Percentiles rank a stretch among this genome's conserved stretches.
Evolutionary conservation across 2,329 filamentous ascomycete species (phyloP).

Genomic region (Cladosporium sp.): DNA sequence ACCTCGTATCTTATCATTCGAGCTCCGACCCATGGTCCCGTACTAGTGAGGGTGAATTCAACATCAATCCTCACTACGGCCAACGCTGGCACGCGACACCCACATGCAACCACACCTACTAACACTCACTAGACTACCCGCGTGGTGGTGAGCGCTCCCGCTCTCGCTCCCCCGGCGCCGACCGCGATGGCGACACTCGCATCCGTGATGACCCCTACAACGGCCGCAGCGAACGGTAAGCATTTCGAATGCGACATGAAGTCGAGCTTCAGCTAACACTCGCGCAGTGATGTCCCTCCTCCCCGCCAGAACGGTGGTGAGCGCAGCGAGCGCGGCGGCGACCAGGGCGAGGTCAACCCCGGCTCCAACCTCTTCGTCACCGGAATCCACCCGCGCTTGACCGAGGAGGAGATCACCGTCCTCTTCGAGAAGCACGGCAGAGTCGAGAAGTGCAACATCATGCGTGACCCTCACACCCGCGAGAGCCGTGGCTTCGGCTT

Average conservation of each 20-base stretch:
- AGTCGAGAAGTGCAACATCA: slow-evolving; percentile 99
- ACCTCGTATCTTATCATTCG: slow-evolving; percentile 10
- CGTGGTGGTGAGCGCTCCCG: slow-evolving; percentile 58
- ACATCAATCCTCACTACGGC: slow-evolving; percentile 14
- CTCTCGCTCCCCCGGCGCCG: slow-evolving; percentile 58
- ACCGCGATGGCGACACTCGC: slow-evolving; percentile 52
- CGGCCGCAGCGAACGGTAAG: slow-evolving; percentile 53
- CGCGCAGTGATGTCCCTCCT: slow-evolving; percentile 42
- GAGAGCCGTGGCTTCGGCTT: slow-evolving; percentile 98
- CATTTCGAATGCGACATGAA: slow-evolving; percentile 8
- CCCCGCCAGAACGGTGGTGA: slow-evolving; percentile 22
- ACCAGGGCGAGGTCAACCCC: slow-evolving; percentile 69
- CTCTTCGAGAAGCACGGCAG: slow-evolving; percentile 99
- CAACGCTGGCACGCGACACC: neutral
- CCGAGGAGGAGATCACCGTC: slow-evolving; percentile 83
- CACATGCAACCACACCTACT: slow-evolving; percentile 1
- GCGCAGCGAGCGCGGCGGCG: slow-evolving; percentile 29
- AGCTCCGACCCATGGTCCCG: slow-evolving; percentile 9
- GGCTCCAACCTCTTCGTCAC: slow-evolving; percentile 99
- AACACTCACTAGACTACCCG: slow-evolving; percentile 43
- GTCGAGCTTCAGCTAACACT: slow-evolving; percentile 16
- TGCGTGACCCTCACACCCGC: slow-evolving; percentile 97
- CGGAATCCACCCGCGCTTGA: slow-evolving; percentile 89
- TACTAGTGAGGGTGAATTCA: slow-evolving; percentile 14
- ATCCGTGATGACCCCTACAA: slow-evolving; percentile 62